Percentiles rank a stretch among this genome's conserved stretches.
phyloP scores from a whole-genome alignment of 2,329 filamentous ascomycete species.

The Curvularia hawaiiensis region DNA sequence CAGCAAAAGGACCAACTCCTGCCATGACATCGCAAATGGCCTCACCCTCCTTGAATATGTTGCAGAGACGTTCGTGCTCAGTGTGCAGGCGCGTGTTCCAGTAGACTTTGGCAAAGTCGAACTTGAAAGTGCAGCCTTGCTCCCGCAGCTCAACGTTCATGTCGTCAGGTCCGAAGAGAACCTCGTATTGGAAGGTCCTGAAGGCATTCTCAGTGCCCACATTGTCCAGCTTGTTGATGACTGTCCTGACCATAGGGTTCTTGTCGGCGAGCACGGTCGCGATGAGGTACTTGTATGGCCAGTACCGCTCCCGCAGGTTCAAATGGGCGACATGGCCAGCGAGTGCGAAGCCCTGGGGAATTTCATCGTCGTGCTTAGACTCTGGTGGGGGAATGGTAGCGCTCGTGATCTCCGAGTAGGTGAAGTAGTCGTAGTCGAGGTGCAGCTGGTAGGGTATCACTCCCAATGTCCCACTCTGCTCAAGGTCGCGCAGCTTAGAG shows the following conservation, averaged over 20 bases:
- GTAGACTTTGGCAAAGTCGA: constrained; percentile 96
- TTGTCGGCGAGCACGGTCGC: constrained; percentile 89
- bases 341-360: constrained; percentile 83
- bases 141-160: constrained; percentile 83
- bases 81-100: constrained; percentile 94
- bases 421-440: constrained; percentile 86
- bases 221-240: constrained; percentile 94
- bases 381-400: constrained; percentile 73
- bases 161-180: constrained; percentile 81
- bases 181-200: constrained; percentile 90
- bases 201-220: constrained; percentile 86
- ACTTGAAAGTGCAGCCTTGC: constrained; percentile 82
- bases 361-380: constrained; percentile 76
- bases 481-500: constrained; percentile 68
- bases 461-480: constrained; percentile 69
- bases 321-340: constrained; percentile 95
- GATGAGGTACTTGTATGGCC: constrained; percentile 85
- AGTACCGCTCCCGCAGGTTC: constrained; percentile 82
- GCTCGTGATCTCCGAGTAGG: constrained; percentile 80
- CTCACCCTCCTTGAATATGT: constrained; percentile 79
- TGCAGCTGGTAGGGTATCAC: constrained; percentile 76
- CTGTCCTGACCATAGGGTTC: constrained; percentile 78
- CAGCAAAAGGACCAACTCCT: constrained; percentile 91
- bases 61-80: constrained; percentile 82
- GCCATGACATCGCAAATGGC: constrained; percentile 97